Evolutionary conservation across 2,329 filamentous ascomycete species (phyloP).

Genomic region (Phialophora expanda): DNA sequence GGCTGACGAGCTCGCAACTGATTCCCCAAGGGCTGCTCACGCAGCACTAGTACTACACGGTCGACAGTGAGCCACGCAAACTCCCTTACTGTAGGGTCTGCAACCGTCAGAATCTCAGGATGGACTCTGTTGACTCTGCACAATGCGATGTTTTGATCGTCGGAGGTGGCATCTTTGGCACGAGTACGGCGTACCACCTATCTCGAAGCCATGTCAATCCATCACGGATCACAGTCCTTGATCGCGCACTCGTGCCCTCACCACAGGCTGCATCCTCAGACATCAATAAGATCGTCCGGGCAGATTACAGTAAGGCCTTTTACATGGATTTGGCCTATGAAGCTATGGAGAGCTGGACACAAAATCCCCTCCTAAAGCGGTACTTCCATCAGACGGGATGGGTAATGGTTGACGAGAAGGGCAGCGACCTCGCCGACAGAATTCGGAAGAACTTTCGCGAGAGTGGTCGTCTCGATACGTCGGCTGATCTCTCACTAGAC

Average conservation of each 20-base stretch:
- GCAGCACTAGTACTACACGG: too few species aligned
- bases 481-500: slow-evolving; percentile 52
- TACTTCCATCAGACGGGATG: slow-evolving; percentile 67
- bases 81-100: too few species aligned
- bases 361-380: slow-evolving; percentile 61
- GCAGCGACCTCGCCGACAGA: slow-evolving; percentile 54
- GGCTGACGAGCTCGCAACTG: not conserved
- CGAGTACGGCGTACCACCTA: slow-evolving; percentile 69
- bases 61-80: too few species aligned
- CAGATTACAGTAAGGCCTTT: slow-evolving; percentile 68
- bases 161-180: slow-evolving; percentile 69
- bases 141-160: slow-evolving; percentile 56
- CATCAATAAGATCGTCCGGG: slow-evolving; percentile 74
- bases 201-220: slow-evolving; percentile 45
- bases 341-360: slow-evolving; percentile 66
- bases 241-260: slow-evolving; percentile 59
- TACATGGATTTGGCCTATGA: slow-evolving; percentile 70
- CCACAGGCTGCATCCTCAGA: slow-evolving; percentile 69
- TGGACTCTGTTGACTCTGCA: slow-evolving; percentile 10
- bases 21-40: not conserved
- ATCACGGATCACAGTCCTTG: slow-evolving; percentile 62
- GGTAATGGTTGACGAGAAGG: slow-evolving; percentile 60
- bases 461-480: slow-evolving; percentile 50
- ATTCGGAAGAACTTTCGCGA: slow-evolving; percentile 61
- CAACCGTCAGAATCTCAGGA: not conserved